Base-by-base conservation (phyloP, 495 filamentous ascomycete species). In the Aspergillus sclerotiicarbonarius region DNA sequence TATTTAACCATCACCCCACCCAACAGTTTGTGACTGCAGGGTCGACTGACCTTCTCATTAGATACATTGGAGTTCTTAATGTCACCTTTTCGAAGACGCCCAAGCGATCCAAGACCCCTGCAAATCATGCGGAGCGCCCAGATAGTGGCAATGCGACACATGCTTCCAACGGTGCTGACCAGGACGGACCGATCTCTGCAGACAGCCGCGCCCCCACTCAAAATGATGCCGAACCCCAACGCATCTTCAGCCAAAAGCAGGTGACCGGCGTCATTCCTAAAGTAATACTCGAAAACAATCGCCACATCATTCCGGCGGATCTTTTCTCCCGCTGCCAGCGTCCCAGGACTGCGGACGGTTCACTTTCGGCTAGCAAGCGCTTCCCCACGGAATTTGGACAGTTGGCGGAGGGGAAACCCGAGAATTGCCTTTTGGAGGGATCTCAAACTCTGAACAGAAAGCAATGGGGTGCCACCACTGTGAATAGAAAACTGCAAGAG, bases 41-140 rank as follows among this genome's bases (percentile, higher is more conserved):
- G 16, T 45, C 0, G 30, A 20, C 12, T 61, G 62, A 19, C 33
- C 59, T 65, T 62, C 58, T 55, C 35, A 8, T 59, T 50, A 94
- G 94, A 68, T 98, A 98, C 63, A 97, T 98, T 59, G 94, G 94
- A 19, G 94, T 98, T 43, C 76, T 98, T 39, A 98, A 98, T 69
- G 94, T 98, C 13, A 97, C 94, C 0, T 97, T 92, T 70, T 91
- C 92, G 20, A 96, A 95, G 71, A 87, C 84, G 41, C 76, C 83
- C 6, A 90, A 91, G 50, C 83, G 81, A 32, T 83, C 82, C 61
- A 90, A 87, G 59, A 73, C 72, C 50, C 74, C 80, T 19, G 81
- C 66, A 18, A 62, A 54, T 4, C 52, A 63, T n/a, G 32, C 43
- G 3, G 62, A 70, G 43, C 70, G 66, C 49, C 53, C 63, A 15